Percentiles rank a stretch among this genome's conserved stretches.
Conservation (phyloP, 1,284 basidiomycete genomes). For the Boletus smithii region DNA sequence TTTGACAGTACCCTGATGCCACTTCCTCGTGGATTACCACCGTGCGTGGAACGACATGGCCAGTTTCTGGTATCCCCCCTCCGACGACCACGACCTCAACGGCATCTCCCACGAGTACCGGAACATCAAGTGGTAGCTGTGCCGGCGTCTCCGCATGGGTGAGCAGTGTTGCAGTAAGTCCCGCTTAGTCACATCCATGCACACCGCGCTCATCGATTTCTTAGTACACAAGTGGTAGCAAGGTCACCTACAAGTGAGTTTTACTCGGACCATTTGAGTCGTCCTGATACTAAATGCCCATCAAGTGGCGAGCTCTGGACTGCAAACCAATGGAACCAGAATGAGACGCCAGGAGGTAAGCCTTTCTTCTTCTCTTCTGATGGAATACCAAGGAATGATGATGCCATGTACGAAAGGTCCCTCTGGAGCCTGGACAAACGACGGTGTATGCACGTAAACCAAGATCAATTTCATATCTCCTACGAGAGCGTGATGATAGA, state of each 20-base stretch:
- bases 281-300: not conserved
- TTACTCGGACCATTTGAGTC: not conserved
- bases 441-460: slow-evolving; percentile 14
- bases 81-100: not conserved
- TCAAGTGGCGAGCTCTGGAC: slow-evolving; percentile 24
- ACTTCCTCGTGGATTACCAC: slow-evolving; percentile 24
- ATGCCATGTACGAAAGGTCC: slow-evolving; percentile 4
- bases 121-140: slow-evolving; percentile 10
- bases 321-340: slow-evolving; percentile 20
- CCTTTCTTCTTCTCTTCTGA: not conserved
- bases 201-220: not conserved
- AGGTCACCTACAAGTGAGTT: slow-evolving; percentile 23
- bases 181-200: not conserved
- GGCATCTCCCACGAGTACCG: slow-evolving; percentile 11
- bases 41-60: slow-evolving; percentile 28
- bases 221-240: slow-evolving; percentile 20
- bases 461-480: not conserved
- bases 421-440: slow-evolving; percentile 18
- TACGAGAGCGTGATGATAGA: not conserved
- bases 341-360: slow-evolving; percentile 22
- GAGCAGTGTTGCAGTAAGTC: slow-evolving; percentile 14
- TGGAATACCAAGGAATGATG: not conserved
- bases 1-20: slow-evolving; percentile 28
- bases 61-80: slow-evolving; percentile 6
- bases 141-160: slow-evolving; percentile 17